These are phyloP conservation scores for Senna siamea DNA, from an alignment of 306 rosid species.

Conservation along the genomic window DNA sequence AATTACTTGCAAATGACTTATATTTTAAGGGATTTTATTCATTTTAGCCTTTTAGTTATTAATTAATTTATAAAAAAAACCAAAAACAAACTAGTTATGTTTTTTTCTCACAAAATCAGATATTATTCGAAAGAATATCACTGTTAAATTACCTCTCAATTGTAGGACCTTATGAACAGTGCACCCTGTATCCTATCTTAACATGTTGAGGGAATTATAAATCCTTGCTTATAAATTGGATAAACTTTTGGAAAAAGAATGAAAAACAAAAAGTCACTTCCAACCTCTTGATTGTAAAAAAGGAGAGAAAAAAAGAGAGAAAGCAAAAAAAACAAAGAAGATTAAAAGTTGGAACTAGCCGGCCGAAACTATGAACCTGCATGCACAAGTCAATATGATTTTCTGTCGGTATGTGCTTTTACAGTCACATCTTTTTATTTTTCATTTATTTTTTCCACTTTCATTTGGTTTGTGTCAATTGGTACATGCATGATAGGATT, in stretches of 20 bases:
- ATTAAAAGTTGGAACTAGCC: not conserved
- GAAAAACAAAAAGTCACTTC: slow-evolving; percentile 18
- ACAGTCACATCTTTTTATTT: not conserved
- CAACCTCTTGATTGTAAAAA: not conserved
- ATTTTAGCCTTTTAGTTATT: too few species aligned
- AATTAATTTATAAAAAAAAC: too few species aligned
- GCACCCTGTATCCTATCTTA: not conserved
- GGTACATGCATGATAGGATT: not conserved
- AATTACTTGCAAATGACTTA: too few species aligned
- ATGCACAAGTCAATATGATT: not conserved
- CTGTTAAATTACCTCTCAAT: too few species aligned
- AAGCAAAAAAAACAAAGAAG: not conserved
- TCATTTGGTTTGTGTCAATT: not conserved
- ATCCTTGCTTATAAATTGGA: slow-evolving; percentile 17
- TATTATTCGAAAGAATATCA: too few species aligned
- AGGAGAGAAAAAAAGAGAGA: not conserved
- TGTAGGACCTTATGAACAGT: not conserved
- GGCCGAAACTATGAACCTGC: not conserved
- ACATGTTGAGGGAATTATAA: not conserved
- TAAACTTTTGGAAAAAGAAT: slow-evolving; percentile 10
- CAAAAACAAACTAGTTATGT: too few species aligned
- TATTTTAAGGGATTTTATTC: too few species aligned
- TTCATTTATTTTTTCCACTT: not conserved
- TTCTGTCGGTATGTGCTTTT: not conserved
- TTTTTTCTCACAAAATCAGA: too few species aligned